Base-by-base conservation (phyloP, 495 filamentous ascomycete genomes). In the Podospora australis region DNA sequence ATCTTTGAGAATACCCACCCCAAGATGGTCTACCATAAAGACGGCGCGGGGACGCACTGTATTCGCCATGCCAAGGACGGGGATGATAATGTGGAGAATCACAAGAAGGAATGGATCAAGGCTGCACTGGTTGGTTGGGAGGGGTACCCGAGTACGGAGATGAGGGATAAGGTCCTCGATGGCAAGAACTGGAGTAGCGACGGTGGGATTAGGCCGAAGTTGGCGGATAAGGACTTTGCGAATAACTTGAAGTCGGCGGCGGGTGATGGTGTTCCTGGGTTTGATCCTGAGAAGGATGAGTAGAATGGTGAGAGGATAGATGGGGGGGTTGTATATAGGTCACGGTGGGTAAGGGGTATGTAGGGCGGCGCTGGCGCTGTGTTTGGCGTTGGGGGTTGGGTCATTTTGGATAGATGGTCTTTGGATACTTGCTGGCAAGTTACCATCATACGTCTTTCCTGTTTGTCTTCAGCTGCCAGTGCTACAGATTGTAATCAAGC, bases 31-130 rank as follows among this genome's bases (percentile, higher is more conserved):
- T 52, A 46, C 26, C 49, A 64, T 32, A 63, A 61, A 40, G 59
- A 65, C 23, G 64, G 57, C 0, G 17, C 55, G 7, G 14, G 55
- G 35, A 63, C 64, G 2, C 62, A 65, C 22, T 50, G 50, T 36
- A 57, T 67, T 48, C 62, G 62, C 6, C 59, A 61, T 38, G 61
- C 50, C 29, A 63, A 63, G 23, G 45, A 36, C 10, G 54, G 44
- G 25, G 64, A 67, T 16, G 64, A 63, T 6, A 53, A 46, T 36
- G 53, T 62, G 29, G 62, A 67, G 48, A 67, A 67, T 28, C 49
- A 47, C 45, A 55, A 53, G 1, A 56, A 58, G 0, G 19, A n/a
- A 11, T 67, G 62, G 64, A 59, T 61, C 47, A 53, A 52, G 26
- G 62, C 59, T 34, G 44, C 43, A 1, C 46, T 67, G 24, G 48